Evolutionary conservation across 345 rosid genomes (phyloP).

Genomic region (Barbarea vulgaris): DNA sequence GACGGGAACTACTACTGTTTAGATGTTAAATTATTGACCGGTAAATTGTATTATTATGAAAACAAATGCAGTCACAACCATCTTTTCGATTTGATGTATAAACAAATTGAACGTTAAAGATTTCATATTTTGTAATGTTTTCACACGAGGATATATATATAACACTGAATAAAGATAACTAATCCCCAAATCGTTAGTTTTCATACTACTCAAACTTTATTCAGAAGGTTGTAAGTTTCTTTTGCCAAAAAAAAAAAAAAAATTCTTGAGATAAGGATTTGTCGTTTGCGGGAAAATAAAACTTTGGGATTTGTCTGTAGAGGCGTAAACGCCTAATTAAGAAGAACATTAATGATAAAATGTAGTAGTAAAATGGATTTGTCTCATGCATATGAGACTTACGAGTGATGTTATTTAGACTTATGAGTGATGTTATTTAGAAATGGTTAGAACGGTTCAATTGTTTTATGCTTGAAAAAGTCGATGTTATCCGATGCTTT

Average conservation of each 20-base stretch:
- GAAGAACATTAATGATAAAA: not conserved
- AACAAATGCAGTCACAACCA: no score
- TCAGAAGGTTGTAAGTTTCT: not conserved
- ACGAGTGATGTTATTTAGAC: not conserved
- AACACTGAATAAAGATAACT: no score
- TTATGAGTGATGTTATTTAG: not conserved
- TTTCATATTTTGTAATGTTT: no score
- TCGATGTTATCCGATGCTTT: not conserved
- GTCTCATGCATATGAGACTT: not conserved
- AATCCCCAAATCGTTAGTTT: no score
- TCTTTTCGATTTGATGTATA: no score
- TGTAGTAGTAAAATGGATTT: slow-evolving; percentile 15
- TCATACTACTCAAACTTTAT: no score
- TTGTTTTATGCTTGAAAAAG: not conserved
- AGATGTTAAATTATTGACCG: no score
- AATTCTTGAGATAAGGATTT: not conserved
- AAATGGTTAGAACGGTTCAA: not conserved
- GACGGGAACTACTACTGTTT: no score
- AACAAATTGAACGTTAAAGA: not conserved
- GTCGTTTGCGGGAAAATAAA: no score
- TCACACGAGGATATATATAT: no score
- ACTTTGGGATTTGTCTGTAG: slow-evolving; percentile 1
- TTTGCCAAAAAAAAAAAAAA: not conserved
- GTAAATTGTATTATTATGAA: no score
- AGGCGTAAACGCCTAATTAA: not conserved